Percentiles rank a stretch among this genome's conserved stretches.
Conservation (phyloP, 148 eudicot species). For the Gaultheria prostrata region DNA sequence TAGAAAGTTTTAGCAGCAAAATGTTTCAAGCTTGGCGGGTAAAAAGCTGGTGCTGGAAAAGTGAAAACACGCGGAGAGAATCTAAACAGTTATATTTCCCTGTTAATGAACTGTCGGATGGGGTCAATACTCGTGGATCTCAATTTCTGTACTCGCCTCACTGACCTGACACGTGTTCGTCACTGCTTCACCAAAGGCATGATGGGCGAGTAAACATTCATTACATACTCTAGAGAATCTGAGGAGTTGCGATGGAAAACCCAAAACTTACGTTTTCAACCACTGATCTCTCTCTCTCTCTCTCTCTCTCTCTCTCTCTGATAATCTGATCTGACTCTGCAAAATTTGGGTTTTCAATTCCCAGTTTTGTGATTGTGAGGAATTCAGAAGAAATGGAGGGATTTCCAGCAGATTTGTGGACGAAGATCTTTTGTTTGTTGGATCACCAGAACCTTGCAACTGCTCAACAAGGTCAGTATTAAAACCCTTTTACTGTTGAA, state of each 20-base stretch:
- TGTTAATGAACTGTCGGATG: neutral
- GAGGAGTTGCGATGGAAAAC: neutral
- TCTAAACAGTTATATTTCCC: neutral
- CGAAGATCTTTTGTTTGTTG: slow-evolving; percentile 61
- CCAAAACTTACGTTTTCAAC: neutral
- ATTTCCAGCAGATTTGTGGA: slow-evolving; percentile 60
- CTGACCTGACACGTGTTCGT: neutral
- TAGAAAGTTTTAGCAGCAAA: neutral
- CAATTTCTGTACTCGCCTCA: neutral
- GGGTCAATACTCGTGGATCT: neutral
- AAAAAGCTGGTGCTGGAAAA: neutral
- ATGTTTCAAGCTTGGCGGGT: neutral
- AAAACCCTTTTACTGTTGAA: neutral
- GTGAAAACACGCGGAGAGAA: neutral
- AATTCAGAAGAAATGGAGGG: slow-evolving; percentile 43
- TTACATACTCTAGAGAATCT: neutral
- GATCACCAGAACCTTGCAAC: slow-evolving; percentile 70
- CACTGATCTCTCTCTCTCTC: neutral
- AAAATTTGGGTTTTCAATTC: neutral
- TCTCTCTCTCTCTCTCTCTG: slow-evolving; percentile 19
- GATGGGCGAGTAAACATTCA: neutral
- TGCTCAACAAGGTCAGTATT: slow-evolving; percentile 55
- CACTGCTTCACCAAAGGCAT: neutral
- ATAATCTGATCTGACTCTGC: neutral
- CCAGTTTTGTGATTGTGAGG: neutral